Evolutionary conservation across 2,329 filamentous ascomycete genomes (phyloP).

Genomic region (Fusarium poae): DNA sequence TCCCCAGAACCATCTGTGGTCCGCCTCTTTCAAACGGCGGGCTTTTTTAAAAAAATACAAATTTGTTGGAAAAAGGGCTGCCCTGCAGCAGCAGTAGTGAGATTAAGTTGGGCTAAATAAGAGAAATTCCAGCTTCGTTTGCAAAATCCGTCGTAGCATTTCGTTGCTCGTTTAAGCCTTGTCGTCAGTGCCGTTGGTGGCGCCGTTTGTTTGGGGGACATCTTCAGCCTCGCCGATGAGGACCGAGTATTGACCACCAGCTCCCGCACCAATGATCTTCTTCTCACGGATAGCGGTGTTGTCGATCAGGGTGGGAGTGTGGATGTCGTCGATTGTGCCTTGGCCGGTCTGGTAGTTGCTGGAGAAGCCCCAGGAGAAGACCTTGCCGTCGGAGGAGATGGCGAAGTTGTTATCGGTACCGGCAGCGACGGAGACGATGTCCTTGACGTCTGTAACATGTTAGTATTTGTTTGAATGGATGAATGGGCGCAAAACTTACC

Average conservation of each 20-base stretch:
- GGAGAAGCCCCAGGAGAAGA: slow-evolving; percentile 85
- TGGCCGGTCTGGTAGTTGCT: slow-evolving; percentile 84
- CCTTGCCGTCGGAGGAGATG: slow-evolving; percentile 76
- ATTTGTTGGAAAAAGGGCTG: slow-evolving; percentile 17
- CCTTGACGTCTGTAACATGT: slow-evolving; percentile 59
- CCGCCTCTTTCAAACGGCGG: slow-evolving; percentile 8
- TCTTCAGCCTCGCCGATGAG: slow-evolving; percentile 62
- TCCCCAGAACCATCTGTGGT: slow-evolving; percentile 12
- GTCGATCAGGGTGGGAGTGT: slow-evolving; percentile 82
- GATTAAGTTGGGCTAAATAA: slow-evolving; percentile 38
- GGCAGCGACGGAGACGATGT: slow-evolving; percentile 68
- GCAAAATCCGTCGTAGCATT: slow-evolving; percentile 17
- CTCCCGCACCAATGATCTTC: slow-evolving; percentile 81
- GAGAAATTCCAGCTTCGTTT: slow-evolving; percentile 18
- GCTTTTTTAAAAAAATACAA: slow-evolving; percentile 39
- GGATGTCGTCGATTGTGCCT: slow-evolving; percentile 82
- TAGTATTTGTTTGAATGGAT: neutral
- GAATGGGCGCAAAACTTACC: slow-evolving; percentile 54
- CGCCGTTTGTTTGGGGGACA: slow-evolving; percentile 51
- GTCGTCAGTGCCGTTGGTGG: slow-evolving; percentile 42
- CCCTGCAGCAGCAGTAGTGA: slow-evolving; percentile 10
- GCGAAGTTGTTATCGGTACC: slow-evolving; percentile 82
- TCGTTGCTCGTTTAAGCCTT: slow-evolving; percentile 26
- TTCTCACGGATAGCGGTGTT: slow-evolving; percentile 84
- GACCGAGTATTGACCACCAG: slow-evolving; percentile 87